Evolutionary conservation across 176 grass and related monocot species (phyloP), one percentile per base, ranked within the genome.

Genomic region (Carex parvula): DNA sequence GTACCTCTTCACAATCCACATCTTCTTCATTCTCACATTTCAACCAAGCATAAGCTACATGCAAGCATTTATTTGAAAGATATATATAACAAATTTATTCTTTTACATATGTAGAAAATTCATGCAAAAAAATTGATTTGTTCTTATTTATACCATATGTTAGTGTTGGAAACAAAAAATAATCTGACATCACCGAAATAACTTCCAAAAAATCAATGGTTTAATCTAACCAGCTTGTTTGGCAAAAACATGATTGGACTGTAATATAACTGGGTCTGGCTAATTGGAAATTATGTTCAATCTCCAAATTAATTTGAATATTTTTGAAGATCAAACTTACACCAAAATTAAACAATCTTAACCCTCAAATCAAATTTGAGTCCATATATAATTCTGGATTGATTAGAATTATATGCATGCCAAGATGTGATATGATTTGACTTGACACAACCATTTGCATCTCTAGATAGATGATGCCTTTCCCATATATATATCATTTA

Each of bases 11-110:
- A 79, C 94, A 97, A 79, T 97, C 84, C 11, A 9, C 21, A 57
- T 97, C 94, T 84, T 92, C 90, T 33, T 88, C 92, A 26, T 64
- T 81, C 86, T 92, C 89, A 62, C 94, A 97, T 44, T 88, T 97
- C 22, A 94, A 64, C 94, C 92, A 97, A 0, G 90, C 92, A 75
- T 97, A 97, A 64, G 92, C 92, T 97, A 88, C 24, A 55, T 33
- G 2, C 60, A 55, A 18, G 2, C 60, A 41, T 70, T 15, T 39
- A 18, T 37, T 69, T 33, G 10, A 29, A 48, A 72, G 9, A 72
- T 46, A 10, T 72, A 72, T 46, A 10, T 72, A 46, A 48, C 35
- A 46, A 20, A 72, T 46, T 72, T 72, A 18, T 48, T 72, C 35
- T 42, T 41, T 69, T 69, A 6, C 5, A 16, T 1, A 68, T 69